phyloP scores from a whole-genome alignment of 345 rosid genomes.

The Physaria fendleri region DNA sequence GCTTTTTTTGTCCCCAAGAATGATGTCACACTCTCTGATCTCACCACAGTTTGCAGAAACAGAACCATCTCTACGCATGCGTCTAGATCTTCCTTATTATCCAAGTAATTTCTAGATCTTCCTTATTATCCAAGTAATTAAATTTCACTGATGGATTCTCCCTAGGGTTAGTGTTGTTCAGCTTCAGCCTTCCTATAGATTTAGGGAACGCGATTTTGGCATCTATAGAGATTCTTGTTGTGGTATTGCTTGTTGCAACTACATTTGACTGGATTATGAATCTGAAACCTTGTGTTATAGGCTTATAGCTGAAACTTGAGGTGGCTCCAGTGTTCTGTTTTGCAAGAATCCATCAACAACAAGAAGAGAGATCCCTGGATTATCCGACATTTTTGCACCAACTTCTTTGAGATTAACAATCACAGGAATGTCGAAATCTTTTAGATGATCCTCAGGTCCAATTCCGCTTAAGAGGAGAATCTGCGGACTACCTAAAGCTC shows the following conservation, averaged over 20 bases:
- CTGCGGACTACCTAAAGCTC: slow-evolving; percentile 74
- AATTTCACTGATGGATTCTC: slow-evolving; percentile 57
- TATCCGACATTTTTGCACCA: slow-evolving; percentile 57
- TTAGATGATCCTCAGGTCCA: slow-evolving; percentile 49
- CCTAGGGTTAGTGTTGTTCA: slow-evolving; percentile 48
- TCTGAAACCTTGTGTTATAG: slow-evolving; percentile 41
- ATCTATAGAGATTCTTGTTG: slow-evolving; percentile 47
- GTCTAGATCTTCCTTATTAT: too few species aligned
- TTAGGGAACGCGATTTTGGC: slow-evolving; percentile 60
- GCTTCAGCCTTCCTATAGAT: slow-evolving; percentile 58
- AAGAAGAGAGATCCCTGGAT: slow-evolving; percentile 47
- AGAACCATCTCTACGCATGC: slow-evolving; percentile 51
- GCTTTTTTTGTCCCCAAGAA: slow-evolving; percentile 37
- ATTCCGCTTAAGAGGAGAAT: slow-evolving; percentile 62
- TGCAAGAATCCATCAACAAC: slow-evolving; percentile 35
- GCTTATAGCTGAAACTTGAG: slow-evolving; percentile 64
- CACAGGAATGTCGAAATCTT: slow-evolving; percentile 39
- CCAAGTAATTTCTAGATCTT: too few species aligned
- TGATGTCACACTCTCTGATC: slow-evolving; percentile 42
- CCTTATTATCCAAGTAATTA: slow-evolving; percentile 52
- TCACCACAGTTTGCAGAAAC: slow-evolving; percentile 45
- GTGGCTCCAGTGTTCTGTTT: slow-evolving; percentile 51
- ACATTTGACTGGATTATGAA: slow-evolving; percentile 51
- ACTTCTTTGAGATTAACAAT: slow-evolving; percentile 36
- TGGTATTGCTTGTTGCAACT: slow-evolving; percentile 39